These are phyloP conservation scores for Conticribra weissflogii DNA, from an alignment of 108 stramenopile species.

Conservation along the genomic window DNA sequence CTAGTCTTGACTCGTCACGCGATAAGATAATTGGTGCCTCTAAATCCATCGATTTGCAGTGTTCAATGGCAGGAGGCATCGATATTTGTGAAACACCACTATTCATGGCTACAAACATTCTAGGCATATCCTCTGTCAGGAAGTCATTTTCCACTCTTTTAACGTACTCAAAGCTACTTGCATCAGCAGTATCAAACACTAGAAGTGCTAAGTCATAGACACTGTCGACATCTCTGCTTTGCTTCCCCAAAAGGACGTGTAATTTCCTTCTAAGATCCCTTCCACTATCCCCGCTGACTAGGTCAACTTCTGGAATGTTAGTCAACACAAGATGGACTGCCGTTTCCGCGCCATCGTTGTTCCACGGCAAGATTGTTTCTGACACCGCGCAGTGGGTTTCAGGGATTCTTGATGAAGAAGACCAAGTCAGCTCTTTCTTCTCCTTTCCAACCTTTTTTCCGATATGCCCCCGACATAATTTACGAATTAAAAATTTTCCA, in stretches of 20 bases:
- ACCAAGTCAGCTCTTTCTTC: constrained; percentile 9
- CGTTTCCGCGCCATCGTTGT: constrained; percentile 41
- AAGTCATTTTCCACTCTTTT: constrained; percentile 58
- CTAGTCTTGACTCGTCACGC: constrained; percentile 42
- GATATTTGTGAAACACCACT: constrained; percentile 5
- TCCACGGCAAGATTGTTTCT: constrained; percentile 41
- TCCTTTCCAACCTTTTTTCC: constrained; percentile 7
- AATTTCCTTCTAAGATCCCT: constrained; percentile 34
- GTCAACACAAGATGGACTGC: constrained; percentile 75
- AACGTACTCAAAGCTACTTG: constrained; percentile 60
- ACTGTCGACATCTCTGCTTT: constrained; percentile 20
- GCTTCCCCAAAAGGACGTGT: constrained; percentile 28
- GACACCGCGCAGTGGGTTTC: constrained; percentile 48
- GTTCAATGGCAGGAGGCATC: constrained; percentile 38
- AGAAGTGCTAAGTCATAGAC: constrained; percentile 70
- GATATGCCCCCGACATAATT: constrained; percentile 31
- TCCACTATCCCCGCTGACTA: constrained; percentile 32
- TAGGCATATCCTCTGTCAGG: constrained; percentile 65
- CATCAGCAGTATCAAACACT: constrained; percentile 63
- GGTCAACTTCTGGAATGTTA: constrained; percentile 59
- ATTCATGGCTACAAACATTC: constrained; percentile 65
- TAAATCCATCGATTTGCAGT: constrained; percentile 67
- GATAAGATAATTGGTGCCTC: constrained; percentile 68
- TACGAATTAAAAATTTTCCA: constrained; percentile 54
- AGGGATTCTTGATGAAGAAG: constrained; percentile 4